Evolutionary conservation across 73 alveolate species (phyloP), one percentile per base, ranked within the genome.

Genomic region (Paramecium biaurelia): DNA sequence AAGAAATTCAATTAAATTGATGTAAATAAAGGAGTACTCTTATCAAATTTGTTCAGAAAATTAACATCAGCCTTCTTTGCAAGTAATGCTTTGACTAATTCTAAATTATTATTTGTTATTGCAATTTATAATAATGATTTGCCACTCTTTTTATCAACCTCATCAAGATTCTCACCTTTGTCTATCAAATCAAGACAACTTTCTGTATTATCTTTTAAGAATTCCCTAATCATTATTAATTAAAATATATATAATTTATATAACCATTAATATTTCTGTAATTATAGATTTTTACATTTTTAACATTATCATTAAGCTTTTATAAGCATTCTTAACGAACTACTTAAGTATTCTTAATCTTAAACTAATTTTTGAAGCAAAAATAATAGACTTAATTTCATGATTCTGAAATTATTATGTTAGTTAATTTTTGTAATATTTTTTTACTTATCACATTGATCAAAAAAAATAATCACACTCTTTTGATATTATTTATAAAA

Each of bases 181-280:
- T 11, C 18, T 2, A 32, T 72, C 6, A 34, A 20, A 12, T 72
- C 86, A 32, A 32, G 24, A 14, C 85, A 70, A 24, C 11, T 37
- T 12, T 70, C 85, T 26, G 85, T 70, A 32, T 70, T 70, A 70
- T 30, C 85, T 70, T 32, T 70, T n/a, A 28, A 38, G 38, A 72
- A 72, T 72, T 72, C 86, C 7, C 12, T 11, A 38, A 72, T 72
- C 86, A 72, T 72, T 85, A 24, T 47, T 56, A 38, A 38, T 0
- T 38, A 38, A 38, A 0, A 38, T 38, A 38, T 38, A 38, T 7
- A 7, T 38, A 8, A 32, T 2, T 2, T 32, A 32, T 2, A 32
- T 2, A 38, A 38, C 14, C 47, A 38, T 0, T 2, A 38, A 7
- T 38, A 7, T 10, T 3, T 8, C 1, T 7, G 2, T 38, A 38